Conservation (phyloP, 129 eudicot genomes). For the Helianthus annuus region HanXRQr2.0-SUNRISE NC_035445.2:2162917-2163416, state of each 20-base stretch:
- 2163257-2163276: too few relatives aligned
- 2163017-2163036: constrained; percentile 11
- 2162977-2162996: not conserved
- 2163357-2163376: too few relatives aligned
- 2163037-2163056: constrained; percentile 17
- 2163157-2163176: constrained; percentile 8
- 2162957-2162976: not conserved
- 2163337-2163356: too few relatives aligned
- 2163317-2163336: too few relatives aligned
- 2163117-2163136: constrained; percentile 25
- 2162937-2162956: constrained; percentile 7
- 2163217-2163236: too few relatives aligned
- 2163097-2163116: constrained; percentile 28
- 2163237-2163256: too few relatives aligned
- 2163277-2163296: too few relatives aligned
- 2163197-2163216: too few relatives aligned
- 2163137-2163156: constrained; percentile 14
- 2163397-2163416: too few relatives aligned
- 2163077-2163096: constrained; percentile 23
- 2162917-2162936: too few relatives aligned
- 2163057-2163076: constrained; percentile 13
- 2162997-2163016: constrained; percentile 16
- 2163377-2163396: too few relatives aligned
- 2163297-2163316: too few relatives aligned
- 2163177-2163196: constrained; percentile 19